phyloP scores from a whole-genome alignment of 1,284 basidiomycete species.

The Ceratobasidium sp. region DNA sequence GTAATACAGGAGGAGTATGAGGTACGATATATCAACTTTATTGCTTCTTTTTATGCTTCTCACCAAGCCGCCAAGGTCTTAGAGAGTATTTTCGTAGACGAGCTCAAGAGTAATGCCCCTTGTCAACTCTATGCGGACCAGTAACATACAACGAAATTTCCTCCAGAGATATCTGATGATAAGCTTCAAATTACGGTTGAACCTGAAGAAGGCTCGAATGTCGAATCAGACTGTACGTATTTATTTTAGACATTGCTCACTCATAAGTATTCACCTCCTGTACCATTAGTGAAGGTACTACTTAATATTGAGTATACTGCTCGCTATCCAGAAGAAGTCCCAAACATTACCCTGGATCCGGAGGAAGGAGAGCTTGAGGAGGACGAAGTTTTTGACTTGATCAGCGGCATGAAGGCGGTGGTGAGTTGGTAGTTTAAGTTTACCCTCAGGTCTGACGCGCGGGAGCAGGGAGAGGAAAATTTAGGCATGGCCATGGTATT shows the following conservation, averaged over 20 bases:
- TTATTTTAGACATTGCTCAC: slow-evolving; percentile 9
- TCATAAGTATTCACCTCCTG: slow-evolving; percentile 36
- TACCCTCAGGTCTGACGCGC: not conserved
- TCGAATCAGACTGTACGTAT: slow-evolving; percentile 21
- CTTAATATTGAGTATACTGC: slow-evolving; percentile 74
- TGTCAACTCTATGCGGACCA: slow-evolving; percentile 49
- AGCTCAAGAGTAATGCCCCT: slow-evolving; percentile 81
- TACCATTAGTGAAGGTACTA: slow-evolving; percentile 69
- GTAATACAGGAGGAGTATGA: slow-evolving; percentile 81
- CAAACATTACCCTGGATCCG: slow-evolving; percentile 71
- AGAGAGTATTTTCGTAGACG: slow-evolving; percentile 94
- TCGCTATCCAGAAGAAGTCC: slow-evolving; percentile 77
- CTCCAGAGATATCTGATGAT: slow-evolving; percentile 81
- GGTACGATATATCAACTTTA: slow-evolving; percentile 55
- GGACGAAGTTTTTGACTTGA: slow-evolving; percentile 61
- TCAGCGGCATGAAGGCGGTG: slow-evolving; percentile 66
- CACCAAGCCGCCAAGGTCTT: slow-evolving; percentile 67
- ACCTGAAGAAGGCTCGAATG: slow-evolving; percentile 71
- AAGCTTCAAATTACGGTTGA: slow-evolving; percentile 86
- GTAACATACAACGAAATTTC: slow-evolving; percentile 52
- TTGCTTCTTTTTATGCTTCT: slow-evolving; percentile 39
- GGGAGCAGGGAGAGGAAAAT: slow-evolving; percentile 82
- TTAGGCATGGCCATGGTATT: slow-evolving; percentile 98
- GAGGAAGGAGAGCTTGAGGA: slow-evolving; percentile 74
- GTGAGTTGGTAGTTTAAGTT: slow-evolving; percentile 56